These are phyloP conservation scores for Hypsizygus ulmarius DNA, from an alignment of 1,284 basidiomycete species.

Conservation along the genomic window DNA sequence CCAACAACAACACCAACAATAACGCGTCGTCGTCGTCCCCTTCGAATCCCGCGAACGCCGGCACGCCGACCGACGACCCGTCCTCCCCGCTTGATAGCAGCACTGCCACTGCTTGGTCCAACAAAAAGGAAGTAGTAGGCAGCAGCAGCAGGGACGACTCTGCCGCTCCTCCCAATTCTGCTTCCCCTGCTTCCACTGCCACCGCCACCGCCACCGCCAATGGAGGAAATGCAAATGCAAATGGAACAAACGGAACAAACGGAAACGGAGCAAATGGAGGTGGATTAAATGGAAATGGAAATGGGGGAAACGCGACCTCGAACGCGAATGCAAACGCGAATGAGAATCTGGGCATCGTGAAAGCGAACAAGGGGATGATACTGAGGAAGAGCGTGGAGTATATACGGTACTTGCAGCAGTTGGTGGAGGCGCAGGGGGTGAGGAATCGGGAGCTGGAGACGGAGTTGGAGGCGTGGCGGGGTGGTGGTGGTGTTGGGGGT, in stretches of 20 bases:
- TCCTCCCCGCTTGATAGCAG: slow-evolving; percentile 13
- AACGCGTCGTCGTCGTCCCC: slow-evolving; percentile 1
- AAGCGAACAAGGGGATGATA: slow-evolving; percentile 91
- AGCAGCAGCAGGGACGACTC: no score
- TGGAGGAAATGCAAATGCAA: neutral
- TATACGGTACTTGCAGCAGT: slow-evolving; percentile 82
- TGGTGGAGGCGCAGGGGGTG: slow-evolving; percentile 73
- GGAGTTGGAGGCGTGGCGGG: slow-evolving; percentile 49
- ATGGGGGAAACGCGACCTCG: neutral
- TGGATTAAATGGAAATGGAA: no score
- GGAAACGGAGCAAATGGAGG: no score
- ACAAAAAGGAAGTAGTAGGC: no score
- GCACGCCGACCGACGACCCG: slow-evolving; percentile 12
- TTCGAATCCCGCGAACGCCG: neutral
- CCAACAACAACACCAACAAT: neutral
- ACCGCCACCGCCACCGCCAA: slow-evolving; percentile 3
- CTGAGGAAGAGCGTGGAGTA: slow-evolving; percentile 86
- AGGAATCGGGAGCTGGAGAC: slow-evolving; percentile 75
- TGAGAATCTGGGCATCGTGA: slow-evolving; percentile 42
- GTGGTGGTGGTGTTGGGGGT: slow-evolving; percentile 13
- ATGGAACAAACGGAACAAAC: no score
- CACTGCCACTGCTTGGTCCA: no score
- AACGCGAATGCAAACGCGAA: slow-evolving; percentile 18
- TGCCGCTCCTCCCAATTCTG: no score
- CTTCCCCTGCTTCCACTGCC: slow-evolving; percentile 1